Evolutionary conservation across 73 alveolate genomes (phyloP).

Genomic region (Symbiodinium natans): DNA sequence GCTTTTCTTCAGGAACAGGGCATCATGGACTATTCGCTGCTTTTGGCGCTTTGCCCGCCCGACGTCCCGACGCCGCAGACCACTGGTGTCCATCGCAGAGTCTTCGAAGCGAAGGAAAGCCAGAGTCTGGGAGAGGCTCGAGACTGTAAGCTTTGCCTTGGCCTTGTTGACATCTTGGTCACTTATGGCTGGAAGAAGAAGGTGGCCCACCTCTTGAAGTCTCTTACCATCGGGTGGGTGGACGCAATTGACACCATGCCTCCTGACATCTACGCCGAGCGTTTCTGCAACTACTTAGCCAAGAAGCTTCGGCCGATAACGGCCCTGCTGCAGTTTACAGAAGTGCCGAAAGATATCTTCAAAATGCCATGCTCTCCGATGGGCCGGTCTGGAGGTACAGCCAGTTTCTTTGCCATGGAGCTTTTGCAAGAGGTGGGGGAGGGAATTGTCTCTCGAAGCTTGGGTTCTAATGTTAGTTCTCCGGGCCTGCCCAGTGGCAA

Average conservation of each 20-base stretch:
- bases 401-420: neutral
- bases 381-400: neutral
- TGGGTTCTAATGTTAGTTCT: too few relatives aligned
- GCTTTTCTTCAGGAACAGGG: neutral
- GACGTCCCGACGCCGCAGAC: neutral
- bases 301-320: neutral
- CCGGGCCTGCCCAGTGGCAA: too few relatives aligned
- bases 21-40: neutral
- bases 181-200: neutral
- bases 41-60: neutral
- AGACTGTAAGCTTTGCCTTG: neutral
- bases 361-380: neutral
- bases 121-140: neutral
- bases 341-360: neutral
- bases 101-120: neutral
- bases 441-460: too few relatives aligned
- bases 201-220: neutral
- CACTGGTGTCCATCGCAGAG: neutral
- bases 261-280: conserved; percentile 3
- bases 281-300: neutral
- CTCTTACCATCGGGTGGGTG: neutral
- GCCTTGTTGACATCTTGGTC: neutral
- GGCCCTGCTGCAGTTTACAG: neutral
- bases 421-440: neutral
- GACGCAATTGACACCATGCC: neutral